Evolutionary conservation across 1,284 basidiomycete genomes (phyloP), one percentile per base, ranked within the genome.

Genomic region (Sparassis latifolia): DNA sequence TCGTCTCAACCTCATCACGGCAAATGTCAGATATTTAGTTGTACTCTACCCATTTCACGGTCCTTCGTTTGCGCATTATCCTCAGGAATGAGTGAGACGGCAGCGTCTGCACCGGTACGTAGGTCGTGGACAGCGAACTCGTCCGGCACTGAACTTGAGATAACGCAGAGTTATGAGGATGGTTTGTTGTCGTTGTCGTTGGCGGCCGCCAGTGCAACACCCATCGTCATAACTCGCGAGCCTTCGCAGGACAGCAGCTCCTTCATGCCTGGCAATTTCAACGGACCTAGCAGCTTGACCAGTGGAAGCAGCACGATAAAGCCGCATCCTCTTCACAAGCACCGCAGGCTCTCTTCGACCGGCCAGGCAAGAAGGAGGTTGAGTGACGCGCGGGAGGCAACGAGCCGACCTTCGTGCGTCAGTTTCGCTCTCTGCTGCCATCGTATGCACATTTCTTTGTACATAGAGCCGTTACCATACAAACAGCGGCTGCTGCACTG

Each of bases 301-400:
- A 50, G 59, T 28, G 58, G 58, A 5, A 48, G 54, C 37, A 20
- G 20, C 20, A 20, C 20, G 20, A 20, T 20, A 20, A 64, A 66
- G 55, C 54, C 62, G 10, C 65, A 69, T 37, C 57, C 63, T 46
- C 64, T 60, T 9, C 57, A 63, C 51, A 72, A 79, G 66, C 79
- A 84, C 52, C 82, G 87, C 49, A 72, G 86, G 32, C 67, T 86
- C 37, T 81, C 84, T 10, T 86, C 84, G 0, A 76, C 79, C 6
- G 82, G 84, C 10, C 82, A 84, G 67, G 72, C 78, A 9, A 78
- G 78, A 62, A 75, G 85, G 58, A 74, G 86, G 52, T 64, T 86
- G 58, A 87, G 84, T 65, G 86, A 89, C 64, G 86, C 86, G 38
- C 73, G 84, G 48, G 86, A 88, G 66, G 86, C 86, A 41, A 82